phyloP scores from a whole-genome alignment of 179 eudicot genomes.

The Spinacia oleracea region DNA sequence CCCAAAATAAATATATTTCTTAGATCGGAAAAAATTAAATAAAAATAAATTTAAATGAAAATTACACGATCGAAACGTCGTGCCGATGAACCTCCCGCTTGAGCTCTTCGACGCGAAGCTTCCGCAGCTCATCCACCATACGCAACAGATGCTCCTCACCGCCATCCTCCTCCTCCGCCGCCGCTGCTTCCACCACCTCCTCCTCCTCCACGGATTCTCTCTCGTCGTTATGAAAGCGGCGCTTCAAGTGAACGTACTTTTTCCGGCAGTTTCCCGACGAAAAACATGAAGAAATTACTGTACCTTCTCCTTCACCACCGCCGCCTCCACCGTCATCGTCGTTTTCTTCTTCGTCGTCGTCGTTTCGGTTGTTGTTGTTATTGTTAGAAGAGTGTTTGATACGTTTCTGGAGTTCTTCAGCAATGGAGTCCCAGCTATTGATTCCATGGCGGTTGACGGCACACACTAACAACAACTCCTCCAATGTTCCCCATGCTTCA shows the following conservation, averaged over 20 bases:
- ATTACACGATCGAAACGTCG: slow-evolving; percentile 57
- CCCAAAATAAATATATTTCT: neutral
- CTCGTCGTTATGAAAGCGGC: slow-evolving; percentile 31
- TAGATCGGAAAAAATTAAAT: slow-evolving; percentile 20
- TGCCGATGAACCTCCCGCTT: slow-evolving; percentile 42
- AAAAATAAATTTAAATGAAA: neutral
- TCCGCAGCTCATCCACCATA: slow-evolving; percentile 43
- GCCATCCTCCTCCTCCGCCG: slow-evolving; percentile 12
- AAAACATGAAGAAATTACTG: slow-evolving; percentile 10
- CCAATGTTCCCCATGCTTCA: slow-evolving; percentile 47
- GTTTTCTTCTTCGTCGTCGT: neutral
- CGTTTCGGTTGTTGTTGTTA: neutral
- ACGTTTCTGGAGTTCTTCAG: slow-evolving; percentile 39
- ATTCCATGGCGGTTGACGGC: slow-evolving; percentile 52
- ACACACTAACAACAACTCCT: slow-evolving; percentile 48
- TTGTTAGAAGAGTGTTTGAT: neutral
- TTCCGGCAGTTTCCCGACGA: slow-evolving; percentile 33
- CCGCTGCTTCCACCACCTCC: neutral
- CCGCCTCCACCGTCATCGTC: neutral
- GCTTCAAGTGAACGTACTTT: slow-evolving; percentile 39
- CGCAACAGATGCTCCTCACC: slow-evolving; percentile 19
- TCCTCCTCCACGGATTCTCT: neutral
- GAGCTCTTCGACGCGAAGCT: slow-evolving; percentile 48
- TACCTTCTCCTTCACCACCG: neutral
- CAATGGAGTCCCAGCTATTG: slow-evolving; percentile 47